Evolutionary conservation across 768 basidiomycete species (phyloP).

Genomic region (Leccinellum rugosiceps): DNA sequence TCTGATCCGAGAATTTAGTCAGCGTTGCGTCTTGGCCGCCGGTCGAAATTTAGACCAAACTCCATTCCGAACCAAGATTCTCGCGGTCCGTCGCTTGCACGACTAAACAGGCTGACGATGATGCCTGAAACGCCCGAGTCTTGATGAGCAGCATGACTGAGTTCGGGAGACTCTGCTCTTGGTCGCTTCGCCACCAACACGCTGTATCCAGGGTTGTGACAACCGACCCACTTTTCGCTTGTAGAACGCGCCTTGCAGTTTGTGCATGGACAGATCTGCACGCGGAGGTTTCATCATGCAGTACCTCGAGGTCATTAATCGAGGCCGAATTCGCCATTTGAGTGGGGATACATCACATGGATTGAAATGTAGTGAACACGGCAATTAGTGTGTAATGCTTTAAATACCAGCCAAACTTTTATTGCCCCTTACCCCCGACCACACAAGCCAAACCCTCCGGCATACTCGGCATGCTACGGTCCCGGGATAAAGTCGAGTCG

Average conservation of each 20-base stretch:
- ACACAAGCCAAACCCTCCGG: neutral
- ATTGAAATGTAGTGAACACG: constrained; percentile 28
- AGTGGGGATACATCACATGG: constrained; percentile 29
- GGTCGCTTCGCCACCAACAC: neutral
- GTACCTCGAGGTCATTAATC: neutral
- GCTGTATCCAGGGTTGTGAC: constrained; percentile 6
- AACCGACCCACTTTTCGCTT: neutral
- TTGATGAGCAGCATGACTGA: neutral
- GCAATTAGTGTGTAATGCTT: constrained; percentile 18
- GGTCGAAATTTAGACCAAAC: neutral
- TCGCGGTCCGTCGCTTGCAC: constrained; percentile 6
- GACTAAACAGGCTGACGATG: constrained; percentile 20
- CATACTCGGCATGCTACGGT: neutral
- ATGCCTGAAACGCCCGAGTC: neutral
- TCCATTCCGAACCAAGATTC: neutral
- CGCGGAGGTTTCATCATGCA: neutral
- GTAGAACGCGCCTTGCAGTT: constrained; percentile 11
- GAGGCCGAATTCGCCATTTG: no score
- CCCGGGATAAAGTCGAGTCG: neutral
- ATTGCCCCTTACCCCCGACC: neutral
- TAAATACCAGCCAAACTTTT: constrained; percentile 4
- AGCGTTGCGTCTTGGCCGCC: neutral
- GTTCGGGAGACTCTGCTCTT: neutral
- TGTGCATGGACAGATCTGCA: constrained; percentile 1
- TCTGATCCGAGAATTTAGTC: neutral